Evolutionary conservation across 768 basidiomycete genomes (phyloP).

Genomic region (Xanthoconium stramineum): DNA sequence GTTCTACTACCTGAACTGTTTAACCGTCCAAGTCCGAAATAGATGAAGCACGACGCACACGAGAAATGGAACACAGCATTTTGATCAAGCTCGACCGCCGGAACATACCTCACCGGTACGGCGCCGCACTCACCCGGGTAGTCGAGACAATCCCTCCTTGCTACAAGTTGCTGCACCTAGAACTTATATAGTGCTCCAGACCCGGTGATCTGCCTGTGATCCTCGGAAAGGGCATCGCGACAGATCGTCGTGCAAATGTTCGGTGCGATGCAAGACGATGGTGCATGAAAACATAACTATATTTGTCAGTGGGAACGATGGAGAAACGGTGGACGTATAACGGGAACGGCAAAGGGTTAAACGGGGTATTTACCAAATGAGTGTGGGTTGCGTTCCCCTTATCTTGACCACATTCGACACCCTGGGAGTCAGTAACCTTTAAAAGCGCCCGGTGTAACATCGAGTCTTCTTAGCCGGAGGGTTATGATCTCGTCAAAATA

Average conservation of each 20-base stretch:
- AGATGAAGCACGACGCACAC: not conserved
- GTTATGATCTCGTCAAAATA: not conserved
- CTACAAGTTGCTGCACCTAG: not conserved
- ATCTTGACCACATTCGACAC: not conserved
- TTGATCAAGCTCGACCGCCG: not conserved
- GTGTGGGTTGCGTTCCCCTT: not conserved
- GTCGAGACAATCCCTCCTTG: too few relatives aligned
- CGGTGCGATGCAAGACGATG: not conserved
- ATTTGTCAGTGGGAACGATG: not conserved
- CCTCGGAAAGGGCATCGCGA: not conserved
- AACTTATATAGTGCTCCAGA: not conserved
- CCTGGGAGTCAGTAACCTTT: not conserved
- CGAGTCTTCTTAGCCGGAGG: conserved; percentile 4
- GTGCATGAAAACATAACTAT: not conserved
- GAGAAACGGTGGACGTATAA: not conserved
- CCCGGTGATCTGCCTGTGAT: not conserved
- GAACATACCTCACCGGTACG: not conserved
- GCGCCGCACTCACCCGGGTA: not conserved
- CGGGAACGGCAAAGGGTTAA: not conserved
- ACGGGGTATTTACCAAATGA: not conserved
- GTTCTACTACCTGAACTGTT: not conserved
- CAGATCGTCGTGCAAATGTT: not conserved
- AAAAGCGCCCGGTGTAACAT: not conserved
- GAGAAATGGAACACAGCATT: conserved; percentile 8
- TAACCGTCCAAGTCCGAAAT: not conserved